These are phyloP conservation scores for Aspergillus carlsbadensis DNA, from an alignment of 495 filamentous ascomycete genomes.

Conservation along the genomic window DNA sequence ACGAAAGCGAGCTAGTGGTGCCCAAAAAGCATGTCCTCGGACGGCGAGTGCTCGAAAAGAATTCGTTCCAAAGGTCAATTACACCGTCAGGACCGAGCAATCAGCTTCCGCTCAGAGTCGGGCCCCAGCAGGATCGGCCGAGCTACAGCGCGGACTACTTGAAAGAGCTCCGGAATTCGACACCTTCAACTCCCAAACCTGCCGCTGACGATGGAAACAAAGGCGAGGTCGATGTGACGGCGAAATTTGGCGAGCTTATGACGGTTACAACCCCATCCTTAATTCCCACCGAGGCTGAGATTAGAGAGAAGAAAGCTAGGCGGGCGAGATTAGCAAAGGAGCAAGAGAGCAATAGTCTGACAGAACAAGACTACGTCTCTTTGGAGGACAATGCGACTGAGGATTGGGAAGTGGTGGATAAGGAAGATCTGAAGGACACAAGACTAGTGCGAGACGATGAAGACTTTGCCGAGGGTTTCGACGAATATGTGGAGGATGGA, in stretches of 20 bases:
- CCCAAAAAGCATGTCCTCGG: slow-evolving; percentile 72
- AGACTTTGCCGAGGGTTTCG: slow-evolving; percentile 92
- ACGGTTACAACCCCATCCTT: slow-evolving; percentile 32
- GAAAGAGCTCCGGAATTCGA: slow-evolving; percentile 77
- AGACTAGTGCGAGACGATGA: slow-evolving; percentile 86
- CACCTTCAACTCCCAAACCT: slow-evolving; percentile 72
- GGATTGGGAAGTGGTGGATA: slow-evolving; percentile 43
- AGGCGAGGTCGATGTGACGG: slow-evolving; percentile 63
- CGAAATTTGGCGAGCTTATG: slow-evolving; percentile 60
- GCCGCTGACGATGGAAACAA: slow-evolving; percentile 51
- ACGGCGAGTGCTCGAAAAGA: slow-evolving; percentile 69
- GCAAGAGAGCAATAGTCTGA: slow-evolving; percentile 57
- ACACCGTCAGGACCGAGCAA: slow-evolving; percentile 41
- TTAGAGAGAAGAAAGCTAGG: slow-evolving; percentile 87
- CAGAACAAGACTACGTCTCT: slow-evolving; percentile 77
- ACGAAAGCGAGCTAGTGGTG: slow-evolving; percentile 57
- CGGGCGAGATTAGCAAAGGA: slow-evolving; percentile 77
- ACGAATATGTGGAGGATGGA: slow-evolving; percentile 87
- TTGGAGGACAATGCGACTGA: slow-evolving; percentile 60
- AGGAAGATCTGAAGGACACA: slow-evolving; percentile 56
- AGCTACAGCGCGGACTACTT: slow-evolving; percentile 86
- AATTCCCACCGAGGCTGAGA: slow-evolving; percentile 86
- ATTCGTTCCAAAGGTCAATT: slow-evolving; percentile 55
- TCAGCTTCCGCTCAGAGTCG: slow-evolving; percentile 53
- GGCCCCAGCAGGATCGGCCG: slow-evolving; percentile 67